Evolutionary conservation across 2,329 filamentous ascomycete species (phyloP).

Genomic region (Venturiaceae sp.): DNA sequence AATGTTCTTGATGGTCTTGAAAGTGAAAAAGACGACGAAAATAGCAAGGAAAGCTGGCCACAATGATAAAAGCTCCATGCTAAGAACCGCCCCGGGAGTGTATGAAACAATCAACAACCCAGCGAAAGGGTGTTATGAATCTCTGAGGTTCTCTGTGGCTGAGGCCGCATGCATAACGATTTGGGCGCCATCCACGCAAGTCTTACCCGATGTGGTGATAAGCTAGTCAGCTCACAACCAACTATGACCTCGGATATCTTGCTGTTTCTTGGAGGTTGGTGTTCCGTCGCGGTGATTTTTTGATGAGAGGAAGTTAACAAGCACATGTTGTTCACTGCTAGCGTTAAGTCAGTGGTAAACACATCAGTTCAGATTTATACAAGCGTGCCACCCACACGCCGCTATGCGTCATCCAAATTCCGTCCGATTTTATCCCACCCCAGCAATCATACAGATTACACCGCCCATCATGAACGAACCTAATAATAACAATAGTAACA

Average conservation of each 20-base stretch:
- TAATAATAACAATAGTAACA: background rate
- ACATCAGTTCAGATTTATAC: background rate
- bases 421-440: background rate
- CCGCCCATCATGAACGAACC: background rate
- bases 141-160: background rate
- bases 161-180: background rate
- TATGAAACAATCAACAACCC: too few species aligned
- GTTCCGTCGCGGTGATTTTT: too few species aligned
- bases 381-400: background rate
- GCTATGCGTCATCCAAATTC: background rate
- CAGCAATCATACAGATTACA: background rate
- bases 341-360: too few species aligned
- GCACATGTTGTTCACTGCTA: too few species aligned
- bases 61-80: background rate
- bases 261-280: too few species aligned
- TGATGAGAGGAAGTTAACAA: too few species aligned
- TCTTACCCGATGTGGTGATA: background rate
- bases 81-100: too few species aligned
- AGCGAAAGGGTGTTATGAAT: background rate
- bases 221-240: background rate
- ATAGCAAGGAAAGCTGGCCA: background rate
- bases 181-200: background rate
- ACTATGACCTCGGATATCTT: too few species aligned
- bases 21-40: conserved; percentile 7
- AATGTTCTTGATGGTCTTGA: background rate